Base-by-base conservation (phyloP, 345 rosid species). In the Moringa oleifera region DNA sequence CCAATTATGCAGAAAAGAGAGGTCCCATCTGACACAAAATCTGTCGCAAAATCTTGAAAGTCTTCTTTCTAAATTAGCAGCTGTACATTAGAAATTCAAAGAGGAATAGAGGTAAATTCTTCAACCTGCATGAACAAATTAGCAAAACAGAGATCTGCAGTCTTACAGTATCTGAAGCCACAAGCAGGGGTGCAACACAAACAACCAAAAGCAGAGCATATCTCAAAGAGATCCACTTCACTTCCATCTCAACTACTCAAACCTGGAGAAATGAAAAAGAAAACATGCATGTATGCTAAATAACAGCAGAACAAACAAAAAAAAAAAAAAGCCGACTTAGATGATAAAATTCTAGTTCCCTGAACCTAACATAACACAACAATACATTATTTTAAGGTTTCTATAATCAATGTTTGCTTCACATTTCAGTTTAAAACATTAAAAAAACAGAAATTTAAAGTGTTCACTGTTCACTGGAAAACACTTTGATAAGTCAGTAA, bases 151-250 rank as follows among this genome's bases (percentile, higher is more conserved):
- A 22, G 57, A 20, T 55, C 55, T 18, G 19, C 23, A 47, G 66
- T 69, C 86, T 76, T 68, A 82, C 86, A 22, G 78, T 55, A 36
- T 72, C 69, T 20, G 83, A 72, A 23, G 65, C 74, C 51, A 58
- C 78, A 24, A 62, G 56, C n/a, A 2, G 67, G 51, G 68, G 52
- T 50, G 55, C 23, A 45, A 37, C 15, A 71, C 58, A 62, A 68
- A 55, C 66, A 64, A 70, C 36, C 37, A 74, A 25, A 67, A 73
- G 16, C 68, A 59, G 33, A 23, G 58, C 21, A 46, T 57, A 64
- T 6, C 65, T 79, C 52, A 53, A 25, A 55, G 20, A 19, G 13
- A 51, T 25, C 65, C 75, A 55, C 65, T 68, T 62, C 62, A 37
- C 65, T 70, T 59, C 72, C 80, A 76, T 67, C 60, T 18, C 19